These are phyloP conservation scores for Pseudocercospora pini-densiflorae DNA, from an alignment of 2,329 filamentous ascomycete species.

Conservation along the genomic window DNA sequence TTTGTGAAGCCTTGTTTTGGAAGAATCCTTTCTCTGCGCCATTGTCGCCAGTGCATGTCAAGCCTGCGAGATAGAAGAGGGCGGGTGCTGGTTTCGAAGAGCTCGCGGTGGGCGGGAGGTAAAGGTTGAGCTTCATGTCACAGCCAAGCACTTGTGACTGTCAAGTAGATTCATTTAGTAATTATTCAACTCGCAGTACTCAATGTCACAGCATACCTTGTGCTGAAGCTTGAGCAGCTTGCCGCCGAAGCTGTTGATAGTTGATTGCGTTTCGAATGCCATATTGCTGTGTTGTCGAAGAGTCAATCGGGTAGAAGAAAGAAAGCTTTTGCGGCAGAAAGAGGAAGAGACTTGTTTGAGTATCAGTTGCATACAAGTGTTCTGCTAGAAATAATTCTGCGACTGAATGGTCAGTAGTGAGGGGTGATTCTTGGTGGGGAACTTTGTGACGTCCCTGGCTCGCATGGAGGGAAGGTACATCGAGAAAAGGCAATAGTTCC, in stretches of 20 bases:
- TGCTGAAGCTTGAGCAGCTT: slow-evolving; percentile 94
- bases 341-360: not conserved
- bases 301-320: not conserved
- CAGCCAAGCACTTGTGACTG: slow-evolving; percentile 77
- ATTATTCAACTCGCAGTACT: not conserved
- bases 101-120: slow-evolving; percentile 75
- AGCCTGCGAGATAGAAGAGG: slow-evolving; percentile 88
- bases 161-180: not conserved
- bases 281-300: slow-evolving; percentile 52
- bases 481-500: slow-evolving; percentile 8
- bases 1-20: slow-evolving; percentile 77
- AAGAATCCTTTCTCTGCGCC: slow-evolving; percentile 84
- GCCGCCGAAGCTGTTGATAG: slow-evolving; percentile 90
- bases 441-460: not conserved
- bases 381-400: slow-evolving; percentile 20
- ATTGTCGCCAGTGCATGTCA: slow-evolving; percentile 92
- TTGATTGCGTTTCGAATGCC: slow-evolving; percentile 87
- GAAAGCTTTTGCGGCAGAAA: not conserved
- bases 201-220: slow-evolving; percentile 37
- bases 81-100: slow-evolving; percentile 72
- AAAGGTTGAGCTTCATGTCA: slow-evolving; percentile 92
- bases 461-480: slow-evolving; percentile 5
- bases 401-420: not conserved
- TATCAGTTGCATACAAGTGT: slow-evolving; percentile 22
- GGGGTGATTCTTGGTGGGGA: slow-evolving; percentile 5